Percentiles rank a stretch among this genome's conserved stretches.
Evolutionary conservation across 176 grass and related monocot species (phyloP).

Genomic region (Oryza australiensis): DNA sequence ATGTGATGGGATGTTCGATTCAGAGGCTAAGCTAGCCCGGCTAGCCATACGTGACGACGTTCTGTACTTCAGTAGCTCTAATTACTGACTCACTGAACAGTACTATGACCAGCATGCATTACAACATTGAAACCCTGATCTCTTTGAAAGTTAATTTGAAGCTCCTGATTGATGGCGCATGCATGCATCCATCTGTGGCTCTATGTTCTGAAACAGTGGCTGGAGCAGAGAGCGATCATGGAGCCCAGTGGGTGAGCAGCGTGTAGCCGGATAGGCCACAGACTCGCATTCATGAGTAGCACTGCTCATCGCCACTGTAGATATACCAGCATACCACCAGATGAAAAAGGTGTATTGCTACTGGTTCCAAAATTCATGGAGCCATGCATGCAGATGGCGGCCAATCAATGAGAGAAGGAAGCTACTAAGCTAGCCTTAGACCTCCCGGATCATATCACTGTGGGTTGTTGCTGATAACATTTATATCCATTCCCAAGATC

Average conservation of each 20-base stretch:
- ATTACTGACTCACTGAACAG: background rate
- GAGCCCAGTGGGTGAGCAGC: background rate
- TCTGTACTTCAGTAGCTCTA: background rate
- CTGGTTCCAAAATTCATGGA: background rate
- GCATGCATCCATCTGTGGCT: conserved; percentile 11
- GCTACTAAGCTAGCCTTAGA: background rate
- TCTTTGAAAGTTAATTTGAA: background rate
- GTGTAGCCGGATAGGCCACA: background rate
- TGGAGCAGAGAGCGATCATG: background rate
- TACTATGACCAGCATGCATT: background rate
- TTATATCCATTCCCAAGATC: background rate
- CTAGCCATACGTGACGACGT: too few relatives aligned
- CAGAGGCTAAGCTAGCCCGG: conserved; percentile 1
- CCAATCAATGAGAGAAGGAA: background rate
- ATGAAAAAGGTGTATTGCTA: background rate
- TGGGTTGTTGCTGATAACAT: background rate
- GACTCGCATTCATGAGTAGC: background rate
- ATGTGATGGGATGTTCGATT: background rate
- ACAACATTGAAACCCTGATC: background rate
- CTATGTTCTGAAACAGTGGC: background rate
- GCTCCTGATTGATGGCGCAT: background rate
- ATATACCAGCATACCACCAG: background rate
- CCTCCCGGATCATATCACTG: too few relatives aligned
- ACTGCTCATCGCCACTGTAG: background rate
- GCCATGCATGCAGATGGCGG: background rate